Conservation (phyloP, 495 filamentous ascomycete genomes). For the Neurospora tetrasperma region DNA sequence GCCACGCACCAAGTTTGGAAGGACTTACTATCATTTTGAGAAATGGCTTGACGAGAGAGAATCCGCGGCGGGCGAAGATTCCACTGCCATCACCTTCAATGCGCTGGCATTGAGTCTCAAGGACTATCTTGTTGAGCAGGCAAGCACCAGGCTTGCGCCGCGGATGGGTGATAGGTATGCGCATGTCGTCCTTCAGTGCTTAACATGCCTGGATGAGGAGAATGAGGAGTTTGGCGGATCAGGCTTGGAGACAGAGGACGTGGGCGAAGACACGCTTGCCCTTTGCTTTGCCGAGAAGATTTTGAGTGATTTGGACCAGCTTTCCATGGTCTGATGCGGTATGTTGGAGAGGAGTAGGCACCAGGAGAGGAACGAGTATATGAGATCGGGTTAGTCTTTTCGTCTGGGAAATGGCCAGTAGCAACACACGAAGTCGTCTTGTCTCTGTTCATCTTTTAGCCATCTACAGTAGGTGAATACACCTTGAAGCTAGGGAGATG, state of each 20-base stretch:
- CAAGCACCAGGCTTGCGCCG: constrained; percentile 28
- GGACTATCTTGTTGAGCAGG: constrained; percentile 29
- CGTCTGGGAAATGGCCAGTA: too few species aligned
- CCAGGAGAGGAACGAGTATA: too few species aligned
- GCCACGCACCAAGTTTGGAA: rapidly evolving
- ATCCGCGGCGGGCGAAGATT: not conserved
- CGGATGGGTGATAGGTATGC: constrained; percentile 43
- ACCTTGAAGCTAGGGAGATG: not conserved
- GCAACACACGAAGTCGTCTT: too few species aligned
- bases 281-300: not conserved
- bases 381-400: too few species aligned
- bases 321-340: not conserved
- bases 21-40: not conserved
- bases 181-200: constrained; percentile 39
- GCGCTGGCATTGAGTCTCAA: constrained; percentile 14
- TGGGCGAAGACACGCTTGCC: constrained; percentile 37
- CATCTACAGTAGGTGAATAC: too few species aligned
- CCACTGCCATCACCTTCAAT: not conserved
- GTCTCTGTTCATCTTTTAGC: too few species aligned
- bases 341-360: not conserved
- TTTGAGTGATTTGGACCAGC: not conserved
- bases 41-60: not conserved
- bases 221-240: constrained; percentile 38
- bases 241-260: constrained; percentile 40
- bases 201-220: constrained; percentile 44